Conservation (phyloP, 306 rosid species). For the Luffa aegyptiaca region DNA sequence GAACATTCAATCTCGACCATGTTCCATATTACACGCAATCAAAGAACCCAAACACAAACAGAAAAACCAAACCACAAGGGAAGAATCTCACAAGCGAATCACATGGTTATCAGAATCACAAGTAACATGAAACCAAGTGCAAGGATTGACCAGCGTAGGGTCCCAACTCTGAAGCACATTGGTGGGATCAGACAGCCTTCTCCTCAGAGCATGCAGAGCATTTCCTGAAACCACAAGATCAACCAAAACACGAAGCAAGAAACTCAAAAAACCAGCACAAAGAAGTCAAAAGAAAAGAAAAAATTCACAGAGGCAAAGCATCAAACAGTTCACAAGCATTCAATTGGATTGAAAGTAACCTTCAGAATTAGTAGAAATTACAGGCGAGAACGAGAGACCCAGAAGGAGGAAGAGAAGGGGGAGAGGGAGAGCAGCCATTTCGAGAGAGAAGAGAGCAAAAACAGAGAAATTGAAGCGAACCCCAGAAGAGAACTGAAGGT, state of each 20-base stretch:
- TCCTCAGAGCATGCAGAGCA: conserved; percentile 74
- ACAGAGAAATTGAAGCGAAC: neutral
- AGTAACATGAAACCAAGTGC: conserved; percentile 96
- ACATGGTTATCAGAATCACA: conserved; percentile 72
- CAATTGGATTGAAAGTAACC: conserved; percentile 18
- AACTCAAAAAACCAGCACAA: neutral
- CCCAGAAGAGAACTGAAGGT: neutral
- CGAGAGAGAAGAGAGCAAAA: neutral
- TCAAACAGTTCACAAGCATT: neutral
- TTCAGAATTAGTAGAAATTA: conserved; percentile 36
- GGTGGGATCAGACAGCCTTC: conserved; percentile 58
- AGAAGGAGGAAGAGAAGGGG: conserved; percentile 14
- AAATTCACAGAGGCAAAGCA: neutral
- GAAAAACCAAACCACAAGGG: neutral
- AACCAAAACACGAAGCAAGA: neutral
- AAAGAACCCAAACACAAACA: neutral
- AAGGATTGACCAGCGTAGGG: conserved; percentile 96
- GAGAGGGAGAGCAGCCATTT: conserved; percentile 25
- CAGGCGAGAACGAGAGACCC: conserved; percentile 23
- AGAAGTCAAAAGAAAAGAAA: neutral
- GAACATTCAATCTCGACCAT: neutral
- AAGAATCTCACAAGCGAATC: conserved; percentile 58
- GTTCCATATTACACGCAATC: neutral
- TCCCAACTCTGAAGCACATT: conserved; percentile 94
- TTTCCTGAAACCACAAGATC: conserved; percentile 43